Evolutionary conservation across 805 yeast genomes (phyloP).

Genomic region (Danielozyma ontarioensis): DNA sequence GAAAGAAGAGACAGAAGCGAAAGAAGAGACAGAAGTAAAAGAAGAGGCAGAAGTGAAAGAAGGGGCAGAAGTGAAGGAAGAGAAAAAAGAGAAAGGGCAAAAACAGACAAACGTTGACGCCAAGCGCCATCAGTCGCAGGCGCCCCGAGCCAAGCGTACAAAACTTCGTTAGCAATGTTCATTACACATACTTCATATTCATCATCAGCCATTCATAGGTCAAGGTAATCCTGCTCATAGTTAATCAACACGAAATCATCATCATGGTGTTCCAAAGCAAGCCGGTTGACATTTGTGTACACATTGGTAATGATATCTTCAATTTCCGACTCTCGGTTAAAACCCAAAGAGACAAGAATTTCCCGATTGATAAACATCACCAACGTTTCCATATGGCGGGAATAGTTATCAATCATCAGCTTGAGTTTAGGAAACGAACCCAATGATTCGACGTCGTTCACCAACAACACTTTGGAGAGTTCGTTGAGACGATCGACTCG

Average conservation of each 20-base stretch:
- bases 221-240: slow-evolving; percentile 31
- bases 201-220: too few species aligned
- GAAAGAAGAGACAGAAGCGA: slow-evolving; percentile 1
- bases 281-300: slow-evolving; percentile 22
- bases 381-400: slow-evolving; percentile 13
- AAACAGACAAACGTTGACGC: too few species aligned
- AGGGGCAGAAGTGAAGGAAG: background rate
- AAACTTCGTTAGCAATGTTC: too few species aligned
- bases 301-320: slow-evolving; percentile 27
- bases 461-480: slow-evolving; percentile 18
- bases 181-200: too few species aligned
- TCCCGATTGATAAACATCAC: slow-evolving; percentile 18
- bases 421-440: slow-evolving; percentile 18
- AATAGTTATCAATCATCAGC: slow-evolving; percentile 15
- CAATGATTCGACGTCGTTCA: slow-evolving; percentile 13
- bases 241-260: slow-evolving; percentile 31
- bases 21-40: slow-evolving; percentile 2
- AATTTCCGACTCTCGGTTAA: slow-evolving; percentile 22
- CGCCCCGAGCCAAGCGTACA: too few species aligned
- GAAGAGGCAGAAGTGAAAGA: slow-evolving; percentile 1
- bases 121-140: too few species aligned
- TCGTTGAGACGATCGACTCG: slow-evolving; percentile 10
- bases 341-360: slow-evolving; percentile 19
- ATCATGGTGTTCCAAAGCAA: slow-evolving; percentile 26
- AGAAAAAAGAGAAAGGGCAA: background rate